Base-by-base conservation (phyloP, 108 stramenopile species). In the Cyclostephanos invisitatus region DNA sequence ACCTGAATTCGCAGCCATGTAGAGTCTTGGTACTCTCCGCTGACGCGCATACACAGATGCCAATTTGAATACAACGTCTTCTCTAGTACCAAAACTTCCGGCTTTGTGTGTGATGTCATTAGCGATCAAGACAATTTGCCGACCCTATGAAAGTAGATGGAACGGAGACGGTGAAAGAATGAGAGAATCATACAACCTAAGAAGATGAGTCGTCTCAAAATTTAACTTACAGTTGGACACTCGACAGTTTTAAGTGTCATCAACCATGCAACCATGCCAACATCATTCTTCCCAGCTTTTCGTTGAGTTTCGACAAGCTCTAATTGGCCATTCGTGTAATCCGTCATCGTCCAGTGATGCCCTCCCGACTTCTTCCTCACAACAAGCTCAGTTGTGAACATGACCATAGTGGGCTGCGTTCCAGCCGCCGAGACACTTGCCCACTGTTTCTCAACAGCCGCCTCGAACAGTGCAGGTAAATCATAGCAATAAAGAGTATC, bases 211-310 rank as follows among this genome's bases (percentile, higher is more conserved):
- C 35, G 55, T 40, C 28, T 2, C 25, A 42, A 11, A 60, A 36
- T 27, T 10, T 14, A 24, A 70, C 83, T 84, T 84, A 80, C 89
- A 55, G 87, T 89, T 4, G 96, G 97, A 83, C 96, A 98, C 75
- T 99, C 98, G 5, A 97, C 95, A 28, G 99, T 98, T 64, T 87
- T 87, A n/a, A 99, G 73, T 48, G 83, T 87, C 82, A 98, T 84
- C 44, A 93, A 85, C 99, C 99, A 99, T 11, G 98, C 99, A 44
- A 99, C 98, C 99, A 99, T 99, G 58, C 97, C 98, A 63, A 98
- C 96, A 88, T 98, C 89, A 82, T 99, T 99, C 55, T 86, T 85
- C 21, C 98, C 99, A 18, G 98, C 90, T 12, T 85, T 85, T 32
- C 98, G 80, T 32, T 89, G 82, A n/a, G 84, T 79, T 73, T 96